Percentiles rank a stretch among this genome's conserved stretches.
Evolutionary conservation across 306 rosid species (phyloP).

Genomic region (Castanea mollissima): DNA sequence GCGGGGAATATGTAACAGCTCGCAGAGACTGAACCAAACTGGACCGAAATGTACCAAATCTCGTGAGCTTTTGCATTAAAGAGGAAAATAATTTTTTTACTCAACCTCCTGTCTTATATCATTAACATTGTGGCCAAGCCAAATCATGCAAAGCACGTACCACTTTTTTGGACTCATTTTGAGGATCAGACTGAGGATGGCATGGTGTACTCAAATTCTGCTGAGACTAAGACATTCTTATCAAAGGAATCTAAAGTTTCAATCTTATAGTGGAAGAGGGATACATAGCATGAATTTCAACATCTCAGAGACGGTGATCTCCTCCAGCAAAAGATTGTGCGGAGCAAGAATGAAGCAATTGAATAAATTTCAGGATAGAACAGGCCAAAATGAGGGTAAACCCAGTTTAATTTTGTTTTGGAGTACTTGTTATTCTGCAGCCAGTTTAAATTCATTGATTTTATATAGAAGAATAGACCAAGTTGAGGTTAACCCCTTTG

Average conservation of each 20-base stretch:
- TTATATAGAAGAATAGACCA: not conserved
- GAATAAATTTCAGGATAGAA: constrained; percentile 52
- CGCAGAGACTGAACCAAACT: too few species aligned
- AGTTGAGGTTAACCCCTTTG: not conserved
- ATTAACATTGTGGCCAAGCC: not conserved
- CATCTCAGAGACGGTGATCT: constrained; percentile 22
- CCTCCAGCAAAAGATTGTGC: constrained; percentile 19
- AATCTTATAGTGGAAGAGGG: constrained; percentile 21
- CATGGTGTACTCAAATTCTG: constrained; percentile 41
- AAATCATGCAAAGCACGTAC: not conserved
- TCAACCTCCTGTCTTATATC: too few species aligned
- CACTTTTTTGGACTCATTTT: not conserved
- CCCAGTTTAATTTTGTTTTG: constrained; percentile 8
- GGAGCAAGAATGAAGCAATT: constrained; percentile 44
- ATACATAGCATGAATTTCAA: constrained; percentile 29
- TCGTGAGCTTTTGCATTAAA: too few species aligned
- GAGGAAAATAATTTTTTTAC: too few species aligned
- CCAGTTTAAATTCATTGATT: not conserved
- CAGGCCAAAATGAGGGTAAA: constrained; percentile 61
- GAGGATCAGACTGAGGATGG: constrained; percentile 37
- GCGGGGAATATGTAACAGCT: too few species aligned
- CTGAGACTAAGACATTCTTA: constrained; percentile 15
- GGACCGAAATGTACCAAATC: too few species aligned
- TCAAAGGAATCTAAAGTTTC: constrained; percentile 33
- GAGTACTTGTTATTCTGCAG: not conserved